Percentiles rank a stretch among this genome's conserved stretches.
phyloP scores from a whole-genome alignment of 2,329 filamentous ascomycete species.

The Fonsecaea pugnacius region DNA sequence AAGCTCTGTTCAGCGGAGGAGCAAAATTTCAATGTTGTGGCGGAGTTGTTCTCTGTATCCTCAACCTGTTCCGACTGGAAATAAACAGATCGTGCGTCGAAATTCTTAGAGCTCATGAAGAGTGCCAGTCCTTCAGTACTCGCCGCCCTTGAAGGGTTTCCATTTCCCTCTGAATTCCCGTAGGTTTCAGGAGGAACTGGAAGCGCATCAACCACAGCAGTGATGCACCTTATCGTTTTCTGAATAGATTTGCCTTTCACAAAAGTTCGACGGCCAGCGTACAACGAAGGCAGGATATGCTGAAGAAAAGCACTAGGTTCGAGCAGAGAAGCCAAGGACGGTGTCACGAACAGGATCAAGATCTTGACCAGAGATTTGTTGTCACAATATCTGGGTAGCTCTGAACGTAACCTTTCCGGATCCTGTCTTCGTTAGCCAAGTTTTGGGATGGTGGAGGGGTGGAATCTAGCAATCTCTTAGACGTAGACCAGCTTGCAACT shows the following conservation, averaged over 20 bases:
- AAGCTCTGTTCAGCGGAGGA: not conserved
- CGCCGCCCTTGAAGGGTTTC: not conserved
- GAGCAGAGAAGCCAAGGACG: constrained; percentile 24
- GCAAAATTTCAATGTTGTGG: constrained; percentile 14
- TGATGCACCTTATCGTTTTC: constrained; percentile 22
- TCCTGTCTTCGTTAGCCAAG: constrained; percentile 8
- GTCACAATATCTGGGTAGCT: constrained; percentile 2
- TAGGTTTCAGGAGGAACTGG: constrained; percentile 13
- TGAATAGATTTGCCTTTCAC: not conserved
- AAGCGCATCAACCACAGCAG: constrained; percentile 35
- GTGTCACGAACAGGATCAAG: constrained; percentile 27
- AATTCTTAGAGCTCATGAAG: constrained; percentile 22
- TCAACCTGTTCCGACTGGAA: not conserved
- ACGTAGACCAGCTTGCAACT: not conserved
- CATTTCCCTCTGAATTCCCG: not conserved
- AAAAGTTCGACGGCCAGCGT: not conserved
- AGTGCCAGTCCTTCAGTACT: constrained; percentile 32
- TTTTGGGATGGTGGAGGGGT: not conserved
- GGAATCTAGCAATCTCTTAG: not conserved
- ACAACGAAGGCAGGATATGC: constrained; percentile 14
- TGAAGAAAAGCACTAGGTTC: constrained; percentile 16
- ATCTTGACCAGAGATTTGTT: constrained; percentile 4
- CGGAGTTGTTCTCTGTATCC: not conserved
- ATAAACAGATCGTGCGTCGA: not conserved
- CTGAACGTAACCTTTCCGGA: constrained; percentile 2